Evolutionary conservation across 1,139 yeast species (phyloP), one percentile per base, ranked within the genome.

Genomic region (Geotrichum cucujoidarum): DNA sequence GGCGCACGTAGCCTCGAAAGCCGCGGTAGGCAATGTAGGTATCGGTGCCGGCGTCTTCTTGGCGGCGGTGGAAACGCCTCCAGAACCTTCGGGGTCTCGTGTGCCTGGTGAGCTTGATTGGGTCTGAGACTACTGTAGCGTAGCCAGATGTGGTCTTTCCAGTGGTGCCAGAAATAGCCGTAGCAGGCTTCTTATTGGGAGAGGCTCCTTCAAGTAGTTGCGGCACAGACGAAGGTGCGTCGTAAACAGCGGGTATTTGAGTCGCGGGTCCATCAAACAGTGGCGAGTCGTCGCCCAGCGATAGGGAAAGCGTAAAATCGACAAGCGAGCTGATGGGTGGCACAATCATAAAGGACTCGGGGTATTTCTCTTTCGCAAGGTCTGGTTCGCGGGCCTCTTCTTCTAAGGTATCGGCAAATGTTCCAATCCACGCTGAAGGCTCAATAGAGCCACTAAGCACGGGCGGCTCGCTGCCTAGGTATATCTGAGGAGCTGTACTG

Each of bases 241-340:
- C 6, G 14, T 16, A n/a, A n/a, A n/a, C n/a, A n/a, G n/a, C n/a
- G n/a, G n/a, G n/a, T n/a, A n/a, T n/a, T n/a, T n/a, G n/a, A 5
- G 10, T 18, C 10, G 21, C 20, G 5, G 8, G 37, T 14, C 37
- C 13, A 16, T 17, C 13, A n/a, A 18, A 33, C 13, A 7, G 7
- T 10, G 37, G 18, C 4, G 14, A 14, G 18, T 18, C 18, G 16
- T 16, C 37, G 16, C 30, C 32, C 10, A 39, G 34, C 7, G 43
- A 14, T 11, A 44, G 38, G 18, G 30, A 20, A 4, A 21, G 33
- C 20, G 47, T 44, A 24, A 44, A 44, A 27, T 44, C 43, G 8
- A 44, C 43, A 2, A 44, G 33, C 3, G 47, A 34, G 29, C 38
- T 38, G 11, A 44, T 35, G 17, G 43, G 49, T 3, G 49, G 46